Base-by-base conservation (phyloP, 2,329 filamentous ascomycete genomes). In the Cladophialophora carrionii region DNA sequence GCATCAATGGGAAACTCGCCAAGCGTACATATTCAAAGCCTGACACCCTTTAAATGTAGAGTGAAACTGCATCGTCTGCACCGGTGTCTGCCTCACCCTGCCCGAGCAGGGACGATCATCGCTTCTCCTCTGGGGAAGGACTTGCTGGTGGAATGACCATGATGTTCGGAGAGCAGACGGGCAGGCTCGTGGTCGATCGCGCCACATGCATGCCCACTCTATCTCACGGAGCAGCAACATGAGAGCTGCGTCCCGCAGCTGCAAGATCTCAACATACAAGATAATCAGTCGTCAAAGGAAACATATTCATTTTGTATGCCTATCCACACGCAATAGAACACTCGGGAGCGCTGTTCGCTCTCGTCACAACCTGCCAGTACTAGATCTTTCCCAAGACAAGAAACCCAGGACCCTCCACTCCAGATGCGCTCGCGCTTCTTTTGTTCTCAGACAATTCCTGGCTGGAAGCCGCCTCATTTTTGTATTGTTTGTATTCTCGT, bases 241-340 rank as follows among this genome's bases (percentile, higher is more conserved):
- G 6, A 20, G 6, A 20, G 17, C 17, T 41, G 37, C 4, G 37
- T 2, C 37, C 17, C 37, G 17, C 17, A 43, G 6, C 37, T 43
- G 6, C 5, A 43, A 43, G 37, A n/a, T 7, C 14, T 17, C 37
- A 43, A 43, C 37, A 7, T 41, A 17, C 6, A 55, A 10, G 26
- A 4, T 55, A 29, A 20, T 31, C 22, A 51, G 31, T 3, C 46
- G 57, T 53, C 59, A 62, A 68, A 52, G 59, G 67, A 70, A 70
- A 66, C 65, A 68, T 68, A 63, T 66, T 66, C 67, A 64, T 59
- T 70, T 64, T 70, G 68, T 70, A 68, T 68, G 68, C 68, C 66
- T 70, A 70, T 70, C 68, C 68, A 70, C 66, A 66, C 68, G 65
- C 68, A 69, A 68, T 55, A 65, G 64, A 66, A 59, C 65, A 59